phyloP scores from a whole-genome alignment of 768 basidiomycete species.

The Hypholoma fasciculare region DNA sequence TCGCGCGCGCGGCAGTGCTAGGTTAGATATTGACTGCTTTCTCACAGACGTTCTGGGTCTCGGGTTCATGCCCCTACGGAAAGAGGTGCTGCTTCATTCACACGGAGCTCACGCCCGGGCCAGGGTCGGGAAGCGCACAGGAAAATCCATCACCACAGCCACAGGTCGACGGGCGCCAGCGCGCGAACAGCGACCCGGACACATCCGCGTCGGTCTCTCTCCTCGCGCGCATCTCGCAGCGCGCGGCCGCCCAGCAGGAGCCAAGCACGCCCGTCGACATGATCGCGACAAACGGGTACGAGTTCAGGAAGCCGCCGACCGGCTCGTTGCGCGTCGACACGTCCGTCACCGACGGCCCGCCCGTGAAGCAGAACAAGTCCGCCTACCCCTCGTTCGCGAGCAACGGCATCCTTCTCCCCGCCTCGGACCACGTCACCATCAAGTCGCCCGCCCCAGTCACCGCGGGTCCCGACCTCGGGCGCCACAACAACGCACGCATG shows the following conservation, averaged over 20 bases:
- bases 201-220: conserved; percentile 68
- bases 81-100: conserved; percentile 95
- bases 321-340: conserved; percentile 79
- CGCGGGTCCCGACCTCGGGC: conserved; percentile 82
- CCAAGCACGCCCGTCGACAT: conserved; percentile 55
- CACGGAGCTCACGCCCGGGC: conserved; percentile 77
- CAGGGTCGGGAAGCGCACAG: conserved; percentile 42
- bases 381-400: conserved; percentile 74
- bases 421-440: conserved; percentile 56
- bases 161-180: conserved; percentile 55
- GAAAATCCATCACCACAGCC: conserved; percentile 54
- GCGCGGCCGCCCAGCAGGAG: conserved; percentile 48
- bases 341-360: conserved; percentile 54
- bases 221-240: conserved; percentile 66
- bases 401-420: conserved; percentile 57
- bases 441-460: conserved; percentile 82
- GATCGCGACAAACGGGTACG: conserved; percentile 44
- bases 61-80: conserved; percentile 90
- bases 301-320: conserved; percentile 63
- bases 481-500: conserved; percentile 67
- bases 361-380: conserved; percentile 80
- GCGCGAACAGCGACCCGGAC: conserved; percentile 84
- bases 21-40: conserved; percentile 1
- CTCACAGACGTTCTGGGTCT: conserved; percentile 87
- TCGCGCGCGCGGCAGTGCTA: background rate